Conservation (phyloP, 2,329 filamentous ascomycete species). For the Chrysoporthe cubensis region DNA sequence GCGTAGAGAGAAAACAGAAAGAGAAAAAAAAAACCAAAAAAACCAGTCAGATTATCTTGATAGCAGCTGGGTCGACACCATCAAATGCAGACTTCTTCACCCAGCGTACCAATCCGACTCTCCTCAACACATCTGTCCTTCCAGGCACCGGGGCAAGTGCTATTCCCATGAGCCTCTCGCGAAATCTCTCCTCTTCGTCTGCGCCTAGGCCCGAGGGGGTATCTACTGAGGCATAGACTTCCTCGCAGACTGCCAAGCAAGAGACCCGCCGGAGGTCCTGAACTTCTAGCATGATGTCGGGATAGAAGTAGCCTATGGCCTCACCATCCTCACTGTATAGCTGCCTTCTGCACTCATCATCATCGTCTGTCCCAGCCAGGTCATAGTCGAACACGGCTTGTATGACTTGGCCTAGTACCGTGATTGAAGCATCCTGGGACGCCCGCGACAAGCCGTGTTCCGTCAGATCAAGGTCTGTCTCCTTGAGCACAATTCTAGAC, state of each 20-base stretch:
- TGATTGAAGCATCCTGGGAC: neutral
- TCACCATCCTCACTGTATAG: neutral
- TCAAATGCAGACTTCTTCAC: neutral
- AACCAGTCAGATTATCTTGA: neutral
- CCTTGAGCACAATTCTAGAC: neutral
- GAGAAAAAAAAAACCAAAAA: too few species aligned
- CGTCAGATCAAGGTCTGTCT: neutral
- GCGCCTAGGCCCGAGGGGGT: neutral
- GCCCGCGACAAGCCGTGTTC: neutral
- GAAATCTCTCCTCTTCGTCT: neutral
- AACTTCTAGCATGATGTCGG: neutral
- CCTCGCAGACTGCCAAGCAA: neutral
- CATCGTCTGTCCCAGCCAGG: neutral
- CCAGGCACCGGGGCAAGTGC: neutral
- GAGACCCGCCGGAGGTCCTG: neutral
- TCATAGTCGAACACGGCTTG: neutral
- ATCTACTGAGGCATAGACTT: neutral
- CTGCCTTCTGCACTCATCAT: neutral
- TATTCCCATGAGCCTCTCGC: neutral
- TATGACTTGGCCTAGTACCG: neutral
- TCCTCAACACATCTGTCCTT: neutral
- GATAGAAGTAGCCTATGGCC: neutral
- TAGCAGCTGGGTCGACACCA: neutral
- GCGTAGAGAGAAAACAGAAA: too few species aligned
- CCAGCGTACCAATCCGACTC: neutral